A percentile compares a stretch with the other conserved stretches of the same genome.
phyloP scores from a whole-genome alignment of 106 monocot species.

The Acanthochlamys bracteata region DNA sequence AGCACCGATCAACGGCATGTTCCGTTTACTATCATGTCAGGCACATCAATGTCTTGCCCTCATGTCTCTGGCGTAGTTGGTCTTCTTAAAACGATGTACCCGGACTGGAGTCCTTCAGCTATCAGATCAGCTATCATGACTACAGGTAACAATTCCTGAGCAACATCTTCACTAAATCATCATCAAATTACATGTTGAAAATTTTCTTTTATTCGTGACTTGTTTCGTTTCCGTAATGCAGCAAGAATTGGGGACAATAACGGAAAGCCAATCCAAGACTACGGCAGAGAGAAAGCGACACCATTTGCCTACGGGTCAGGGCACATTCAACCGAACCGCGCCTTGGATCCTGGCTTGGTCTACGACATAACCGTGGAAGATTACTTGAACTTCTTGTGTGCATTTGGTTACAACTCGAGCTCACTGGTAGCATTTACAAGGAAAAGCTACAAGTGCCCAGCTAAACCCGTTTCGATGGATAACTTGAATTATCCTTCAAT shows the following conservation, averaged over 20 bases:
- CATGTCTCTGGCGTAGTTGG: slow-evolving; percentile 38
- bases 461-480: slow-evolving; percentile 11
- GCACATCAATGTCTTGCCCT: slow-evolving; percentile 64
- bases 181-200: too few species aligned
- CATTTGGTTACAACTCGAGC: slow-evolving; percentile 26
- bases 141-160: slow-evolving; percentile 16
- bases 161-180: too few species aligned
- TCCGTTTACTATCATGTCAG: slow-evolving; percentile 19
- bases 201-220: too few species aligned
- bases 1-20: slow-evolving; percentile 13
- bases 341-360: slow-evolving; percentile 47
- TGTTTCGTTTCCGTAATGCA: slow-evolving; percentile 5
- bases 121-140: slow-evolving; percentile 61
- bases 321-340: slow-evolving; percentile 34
- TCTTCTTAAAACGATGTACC: slow-evolving; percentile 40
- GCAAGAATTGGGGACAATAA: slow-evolving; percentile 24
- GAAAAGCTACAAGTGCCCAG: slow-evolving; percentile 22
- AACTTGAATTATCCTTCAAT: slow-evolving; percentile 81
- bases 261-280: slow-evolving; percentile 4
- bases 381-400: slow-evolving; percentile 45
- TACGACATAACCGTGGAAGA: slow-evolving; percentile 30
- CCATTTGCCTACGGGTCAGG: slow-evolving; percentile 40
- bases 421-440: slow-evolving; percentile 4
- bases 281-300: slow-evolving; percentile 1
- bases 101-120: slow-evolving; percentile 40